These are phyloP conservation scores for Puccinia coronata DNA, from an alignment of 1,284 basidiomycete genomes.

Conservation along the genomic window DNA sequence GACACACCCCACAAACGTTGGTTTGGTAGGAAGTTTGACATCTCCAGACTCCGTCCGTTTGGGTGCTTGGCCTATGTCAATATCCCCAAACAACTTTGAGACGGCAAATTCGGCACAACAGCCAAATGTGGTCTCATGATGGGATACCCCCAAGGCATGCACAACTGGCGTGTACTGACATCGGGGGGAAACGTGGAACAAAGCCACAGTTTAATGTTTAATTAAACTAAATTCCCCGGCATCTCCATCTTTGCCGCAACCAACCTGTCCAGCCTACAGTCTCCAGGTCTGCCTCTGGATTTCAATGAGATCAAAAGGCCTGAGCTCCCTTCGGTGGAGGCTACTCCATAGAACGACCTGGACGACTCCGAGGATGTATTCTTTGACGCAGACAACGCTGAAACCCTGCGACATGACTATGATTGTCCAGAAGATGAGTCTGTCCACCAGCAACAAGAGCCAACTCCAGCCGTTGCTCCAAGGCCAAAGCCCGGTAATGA, in stretches of 20 bases:
- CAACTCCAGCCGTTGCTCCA: too few species aligned
- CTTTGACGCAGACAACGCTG: too few species aligned
- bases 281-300: background rate
- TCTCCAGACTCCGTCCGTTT: background rate
- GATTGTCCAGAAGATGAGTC: too few species aligned
- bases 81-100: background rate
- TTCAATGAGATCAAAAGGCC: background rate
- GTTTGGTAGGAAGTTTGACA: background rate
- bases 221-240: background rate
- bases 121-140: background rate
- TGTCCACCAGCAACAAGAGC: too few species aligned
- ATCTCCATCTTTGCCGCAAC: background rate
- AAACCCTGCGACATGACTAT: too few species aligned
- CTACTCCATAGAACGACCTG: too few species aligned
- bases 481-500: too few species aligned
- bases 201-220: constrained; percentile 17
- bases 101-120: constrained; percentile 18
- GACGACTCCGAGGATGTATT: too few species aligned
- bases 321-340: too few species aligned
- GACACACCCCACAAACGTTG: background rate
- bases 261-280: background rate
- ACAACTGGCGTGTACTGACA: background rate
- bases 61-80: constrained; percentile 15
- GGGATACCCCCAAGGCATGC: background rate
- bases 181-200: background rate